Base-by-base conservation (phyloP, 352 stramenopile species). In the Phytophthora pseudosyringae region DNA sequence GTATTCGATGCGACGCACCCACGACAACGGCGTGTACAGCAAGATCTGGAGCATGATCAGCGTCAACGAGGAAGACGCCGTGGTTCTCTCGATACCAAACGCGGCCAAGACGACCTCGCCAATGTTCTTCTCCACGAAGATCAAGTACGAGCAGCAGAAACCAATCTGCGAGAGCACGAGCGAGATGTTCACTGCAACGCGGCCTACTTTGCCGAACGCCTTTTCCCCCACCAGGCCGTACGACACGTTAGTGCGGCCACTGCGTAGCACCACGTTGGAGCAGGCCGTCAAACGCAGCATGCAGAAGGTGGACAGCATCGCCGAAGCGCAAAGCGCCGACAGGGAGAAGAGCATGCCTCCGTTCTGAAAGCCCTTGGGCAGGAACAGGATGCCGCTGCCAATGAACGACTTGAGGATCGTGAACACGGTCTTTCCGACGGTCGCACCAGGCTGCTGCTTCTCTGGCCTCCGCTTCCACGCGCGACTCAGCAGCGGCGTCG, bases 321-420 rank as follows among this genome's bases (percentile, higher is more conserved):
- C 75, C 2, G 81, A 87, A 11, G 68, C 41, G 36, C 64, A 75
- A 25, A 90, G 60, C 9, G 79, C 75, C 28, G 74, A 33, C n/a
- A 87, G 53, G 3, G 81, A 86, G 51, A 90, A 90, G 47, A 89
- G 67, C 73, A 90, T 88, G 48, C 81, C 81, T 50, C 81, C 81
- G 35, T 86, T 81, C 59, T 84, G 73, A 52, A 90, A 90, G 29
- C 75, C 81, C 47, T 88, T 85, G 28, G 81, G 81, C 45, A 90
- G 46, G 64, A 90, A 90, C 51, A 90, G 43, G 46, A 90, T 86
- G 16, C 81, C 81, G 45, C 79, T 90, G 31, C 81, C 81, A 41
- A 90, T 83, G 39, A 90, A 90, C 50, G 79, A 84, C 45, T 90
- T 90, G 67, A 90, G 78, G 53, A 90, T 82, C 46, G 80, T 86